Evolutionary conservation across 164 flowering plant species (phyloP).

Genomic region (Piper betle): DNA sequence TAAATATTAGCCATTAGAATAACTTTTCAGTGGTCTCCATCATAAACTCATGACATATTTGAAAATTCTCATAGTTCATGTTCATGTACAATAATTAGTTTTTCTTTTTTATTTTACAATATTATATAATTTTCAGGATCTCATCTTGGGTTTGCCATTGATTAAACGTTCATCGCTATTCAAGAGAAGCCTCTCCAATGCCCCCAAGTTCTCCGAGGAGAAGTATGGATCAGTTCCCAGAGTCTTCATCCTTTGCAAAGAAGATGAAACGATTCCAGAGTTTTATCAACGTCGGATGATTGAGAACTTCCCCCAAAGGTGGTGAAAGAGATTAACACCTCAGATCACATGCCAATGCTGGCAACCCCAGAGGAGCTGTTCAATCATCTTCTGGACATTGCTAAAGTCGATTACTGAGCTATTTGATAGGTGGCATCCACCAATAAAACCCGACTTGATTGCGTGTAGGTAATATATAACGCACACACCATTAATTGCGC

Average conservation of each 20-base stretch:
- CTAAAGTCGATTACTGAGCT: too few relatives aligned
- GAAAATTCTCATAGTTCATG: too few relatives aligned
- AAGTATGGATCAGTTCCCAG: not conserved
- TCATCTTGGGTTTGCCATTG: not conserved
- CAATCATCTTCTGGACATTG: not conserved
- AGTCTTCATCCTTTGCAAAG: not conserved
- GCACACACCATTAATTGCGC: too few relatives aligned
- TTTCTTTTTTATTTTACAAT: too few relatives aligned
- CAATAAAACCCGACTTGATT: too few relatives aligned
- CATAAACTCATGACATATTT: too few relatives aligned
- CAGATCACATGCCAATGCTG: not conserved
- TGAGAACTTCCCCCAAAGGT: not conserved
- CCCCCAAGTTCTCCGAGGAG: not conserved
- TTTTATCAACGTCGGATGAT: not conserved
- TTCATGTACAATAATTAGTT: too few relatives aligned
- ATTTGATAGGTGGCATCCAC: too few relatives aligned
- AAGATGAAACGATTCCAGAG: not conserved
- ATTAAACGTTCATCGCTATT: not conserved
- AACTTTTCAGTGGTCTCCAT: too few relatives aligned
- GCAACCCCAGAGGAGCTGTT: not conserved
- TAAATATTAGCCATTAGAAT: too few relatives aligned
- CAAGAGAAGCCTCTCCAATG: not conserved
- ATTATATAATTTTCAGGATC: not conserved
- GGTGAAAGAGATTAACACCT: not conserved
- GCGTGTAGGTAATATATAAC: too few relatives aligned